Evolutionary conservation across 2,329 filamentous ascomycete genomes (phyloP).

Genomic region (Grosmannia serpens): DNA sequence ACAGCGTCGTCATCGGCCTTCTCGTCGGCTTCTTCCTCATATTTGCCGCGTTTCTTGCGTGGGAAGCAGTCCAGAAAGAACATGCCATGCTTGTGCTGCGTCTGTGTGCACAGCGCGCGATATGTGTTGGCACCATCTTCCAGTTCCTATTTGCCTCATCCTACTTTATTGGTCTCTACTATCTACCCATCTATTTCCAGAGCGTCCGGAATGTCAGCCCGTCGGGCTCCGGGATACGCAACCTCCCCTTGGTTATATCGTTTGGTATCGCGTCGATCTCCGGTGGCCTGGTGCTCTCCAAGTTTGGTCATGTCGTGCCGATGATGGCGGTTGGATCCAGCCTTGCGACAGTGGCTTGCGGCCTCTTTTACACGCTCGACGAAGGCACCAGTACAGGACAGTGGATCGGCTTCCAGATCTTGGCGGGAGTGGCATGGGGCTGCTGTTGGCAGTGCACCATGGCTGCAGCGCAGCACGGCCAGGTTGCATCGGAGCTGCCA

Average conservation of each 20-base stretch:
- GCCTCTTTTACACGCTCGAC: slow-evolving; percentile 22
- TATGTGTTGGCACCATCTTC: slow-evolving; percentile 28
- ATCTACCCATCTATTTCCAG: slow-evolving; percentile 39
- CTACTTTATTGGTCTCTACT: slow-evolving; percentile 32
- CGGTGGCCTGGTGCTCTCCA: slow-evolving; percentile 16
- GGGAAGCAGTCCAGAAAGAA: slow-evolving; percentile 27
- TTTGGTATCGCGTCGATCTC: slow-evolving; percentile 19
- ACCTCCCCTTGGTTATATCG: slow-evolving; percentile 22
- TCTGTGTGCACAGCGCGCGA: slow-evolving; percentile 27
- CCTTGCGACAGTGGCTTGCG: slow-evolving; percentile 17
- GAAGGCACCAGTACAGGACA: slow-evolving; percentile 15
- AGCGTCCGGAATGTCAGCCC: slow-evolving; percentile 26
- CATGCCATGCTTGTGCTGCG: slow-evolving; percentile 36
- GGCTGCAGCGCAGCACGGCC: slow-evolving; percentile 35
- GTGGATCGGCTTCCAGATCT: slow-evolving; percentile 25
- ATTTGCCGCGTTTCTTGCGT: slow-evolving; percentile 17
- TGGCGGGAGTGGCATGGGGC: slow-evolving; percentile 3
- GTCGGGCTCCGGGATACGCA: slow-evolving; percentile 22
- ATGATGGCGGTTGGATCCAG: slow-evolving; percentile 14
- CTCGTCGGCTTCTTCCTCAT: slow-evolving; percentile 18
- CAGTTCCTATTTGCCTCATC: slow-evolving; percentile 27
- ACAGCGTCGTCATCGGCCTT: slow-evolving; percentile 20
- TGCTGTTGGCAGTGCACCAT: slow-evolving; percentile 26
- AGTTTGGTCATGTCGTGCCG: slow-evolving; percentile 13
- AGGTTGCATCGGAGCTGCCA: slow-evolving; percentile 24